A percentile compares a stretch with the other conserved stretches of the same genome.
Evolutionary conservation across 768 basidiomycete genomes (phyloP).

Genomic region (Filobasidium wieringae): DNA sequence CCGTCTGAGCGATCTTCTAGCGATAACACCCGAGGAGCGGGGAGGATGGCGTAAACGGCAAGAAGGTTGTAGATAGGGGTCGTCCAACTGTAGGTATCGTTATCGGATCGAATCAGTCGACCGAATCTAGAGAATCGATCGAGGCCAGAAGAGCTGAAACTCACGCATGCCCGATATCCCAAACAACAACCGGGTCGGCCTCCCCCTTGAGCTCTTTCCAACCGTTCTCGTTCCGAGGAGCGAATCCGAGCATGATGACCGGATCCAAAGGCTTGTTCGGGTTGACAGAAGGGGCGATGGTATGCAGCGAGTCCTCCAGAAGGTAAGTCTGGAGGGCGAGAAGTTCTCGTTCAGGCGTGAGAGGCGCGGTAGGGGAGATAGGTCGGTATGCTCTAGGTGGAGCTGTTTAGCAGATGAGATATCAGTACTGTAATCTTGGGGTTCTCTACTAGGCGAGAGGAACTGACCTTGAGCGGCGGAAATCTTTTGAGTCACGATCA

Average conservation of each 20-base stretch:
- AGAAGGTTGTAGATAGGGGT: conserved; percentile 4
- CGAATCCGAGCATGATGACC: conserved; percentile 24
- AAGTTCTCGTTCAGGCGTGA: conserved; percentile 31
- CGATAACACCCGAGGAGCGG: not conserved
- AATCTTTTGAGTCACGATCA: no score
- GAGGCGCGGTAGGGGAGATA: not conserved
- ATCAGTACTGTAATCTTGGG: no score
- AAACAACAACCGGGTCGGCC: conserved; percentile 29
- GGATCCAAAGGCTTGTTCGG: conserved; percentile 25
- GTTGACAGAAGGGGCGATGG: conserved; percentile 23
- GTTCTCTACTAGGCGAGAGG: no score
- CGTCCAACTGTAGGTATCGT: not conserved
- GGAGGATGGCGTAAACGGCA: conserved; percentile 1
- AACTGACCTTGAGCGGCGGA: no score
- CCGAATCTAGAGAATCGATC: not conserved
- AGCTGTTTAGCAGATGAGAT: not conserved
- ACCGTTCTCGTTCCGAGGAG: conserved; percentile 15
- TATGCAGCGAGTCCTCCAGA: conserved; percentile 22
- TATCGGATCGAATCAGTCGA: not conserved
- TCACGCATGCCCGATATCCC: conserved; percentile 26
- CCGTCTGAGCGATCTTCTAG: conserved; percentile 1
- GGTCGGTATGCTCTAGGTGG: conserved; percentile 1
- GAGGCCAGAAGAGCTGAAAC: not conserved
- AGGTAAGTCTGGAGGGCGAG: conserved; percentile 37
- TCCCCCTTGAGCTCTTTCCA: conserved; percentile 28